Base-by-base conservation (phyloP, 257 asterid species). In the Cordia subcordata region DNA sequence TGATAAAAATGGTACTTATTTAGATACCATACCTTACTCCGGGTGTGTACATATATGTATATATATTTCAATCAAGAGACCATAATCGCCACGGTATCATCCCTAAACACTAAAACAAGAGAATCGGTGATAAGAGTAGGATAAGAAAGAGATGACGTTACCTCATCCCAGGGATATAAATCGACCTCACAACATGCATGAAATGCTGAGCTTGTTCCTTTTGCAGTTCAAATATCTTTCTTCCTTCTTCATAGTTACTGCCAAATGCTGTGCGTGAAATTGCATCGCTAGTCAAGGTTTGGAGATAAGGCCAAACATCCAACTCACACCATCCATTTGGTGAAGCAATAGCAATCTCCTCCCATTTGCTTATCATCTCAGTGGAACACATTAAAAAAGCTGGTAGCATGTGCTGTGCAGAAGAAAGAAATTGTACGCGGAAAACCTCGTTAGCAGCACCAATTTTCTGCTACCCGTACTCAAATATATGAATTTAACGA, bases 221-320 rank as follows among this genome's bases (percentile, higher is more conserved):
- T 39, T 78, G 85, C 20, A 68, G 81, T 40, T 65, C 82, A 39
- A 81, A 78, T 53, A 81, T 71, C 21, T 9, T 72, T 72, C 75
- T 67, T 17, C 84, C 87, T 64, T 81, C 84, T 67, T 72, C 70
- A 62, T 75, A 81, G 47, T 65, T 78, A 46, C 87, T 75, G 3
- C 84, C 87, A 67, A 81, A 81, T 37, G 84, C 77, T 8, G 84
- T 69, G 1, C 87, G 78, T 12, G 87, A 78, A 53, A 81, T 72
- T 10, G 72, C 79, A 50, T 75, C 85, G 14, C 77, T 40, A 0
- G 79, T 44, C 60, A 81, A 53, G 4, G 53, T 60, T 57, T 78
- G 75, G 23, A 81, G 63, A 20, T 57, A 21, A 44, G 84, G 87
- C 84, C 84, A 81, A 32, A 78, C 73, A 50, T 81, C 76, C 53